Evolutionary conservation across 2,329 filamentous ascomycete species (phyloP), one percentile per base, ranked within the genome.

Genomic region (Leptographium galeiforme): DNA sequence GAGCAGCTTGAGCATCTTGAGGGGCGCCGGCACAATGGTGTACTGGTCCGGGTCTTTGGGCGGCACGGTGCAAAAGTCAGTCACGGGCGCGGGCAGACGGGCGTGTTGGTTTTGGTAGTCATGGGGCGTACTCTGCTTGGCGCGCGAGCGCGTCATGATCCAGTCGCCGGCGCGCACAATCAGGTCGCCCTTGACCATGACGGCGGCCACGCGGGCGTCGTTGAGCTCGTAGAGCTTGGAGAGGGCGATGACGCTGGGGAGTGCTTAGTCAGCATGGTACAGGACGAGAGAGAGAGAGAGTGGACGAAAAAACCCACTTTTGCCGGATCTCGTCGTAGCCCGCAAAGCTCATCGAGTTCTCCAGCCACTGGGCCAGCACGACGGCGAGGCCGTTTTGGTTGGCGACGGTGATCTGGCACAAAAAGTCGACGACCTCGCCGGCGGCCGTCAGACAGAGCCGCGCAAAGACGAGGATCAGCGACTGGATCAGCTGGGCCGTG

Each of bases 271-370:
- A n/a, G n/a, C n/a, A n/a, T n/a, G n/a, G n/a, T n/a, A n/a, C n/a
- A n/a, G n/a, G n/a, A n/a, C n/a, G n/a, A n/a, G n/a, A n/a, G n/a
- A n/a, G n/a, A n/a, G n/a, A n/a, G n/a, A n/a, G n/a, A n/a, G n/a
- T n/a, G n/a, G n/a, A n/a, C n/a, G n/a, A n/a, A 25, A n/a, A 18
- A 11, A 73, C 82, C 68, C 73, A 90, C 87, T 97, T 98, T 68
- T 96, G 89, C 61, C 90, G 81, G 61, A 97, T 97, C 67, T 96
- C 91, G 62, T 97, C 90, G 62, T 96, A 98, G 13, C 93, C 93
- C n/a, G 89, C 89, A 69, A 98, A 98, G 67, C 86, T 95, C 67
- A 95, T 80, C 5, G 89, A 95, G 68, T 97, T 95, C 71, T 97
- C 93, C 1, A 98, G 75, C 93, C 93, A 98, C 70, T 97, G 96